phyloP scores from a whole-genome alignment of 2,329 filamentous ascomycete species.

The Clarireedia paspali region DNA sequence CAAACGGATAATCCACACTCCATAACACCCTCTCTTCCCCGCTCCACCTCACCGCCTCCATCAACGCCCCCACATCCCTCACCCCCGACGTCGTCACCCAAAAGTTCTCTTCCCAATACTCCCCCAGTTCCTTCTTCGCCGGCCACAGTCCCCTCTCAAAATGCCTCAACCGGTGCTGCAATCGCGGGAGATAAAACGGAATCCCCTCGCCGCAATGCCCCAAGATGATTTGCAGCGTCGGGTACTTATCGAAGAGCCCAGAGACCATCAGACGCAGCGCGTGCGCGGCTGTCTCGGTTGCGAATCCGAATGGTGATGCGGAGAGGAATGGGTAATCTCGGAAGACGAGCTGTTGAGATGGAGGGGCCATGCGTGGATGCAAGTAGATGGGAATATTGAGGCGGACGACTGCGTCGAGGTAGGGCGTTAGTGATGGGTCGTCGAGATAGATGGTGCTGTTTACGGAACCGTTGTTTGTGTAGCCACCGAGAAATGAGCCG shows the following conservation, averaged over 20 bases:
- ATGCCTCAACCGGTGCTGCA: constrained; percentile 1
- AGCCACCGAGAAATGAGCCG: constrained; percentile 34
- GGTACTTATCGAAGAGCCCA: constrained; percentile 18
- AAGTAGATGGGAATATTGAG: constrained; percentile 36
- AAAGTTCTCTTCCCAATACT: constrained; percentile 47
- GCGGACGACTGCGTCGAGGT: constrained; percentile 30
- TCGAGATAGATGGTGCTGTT: constrained; percentile 22
- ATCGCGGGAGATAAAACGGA: constrained; percentile 8
- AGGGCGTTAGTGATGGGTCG: constrained; percentile 28
- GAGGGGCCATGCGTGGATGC: constrained; percentile 27
- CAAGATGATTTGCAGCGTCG: constrained; percentile 17
- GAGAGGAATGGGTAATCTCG: constrained; percentile 29
- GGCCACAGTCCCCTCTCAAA: not conserved
- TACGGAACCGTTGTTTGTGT: constrained; percentile 28
- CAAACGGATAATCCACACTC: constrained; percentile 34
- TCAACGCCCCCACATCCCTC: constrained; percentile 35
- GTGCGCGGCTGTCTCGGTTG: constrained; percentile 31
- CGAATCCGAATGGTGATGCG: constrained; percentile 41
- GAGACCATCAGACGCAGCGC: constrained; percentile 18
- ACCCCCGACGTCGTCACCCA: constrained; percentile 47
- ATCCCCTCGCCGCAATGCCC: constrained; percentile 22
- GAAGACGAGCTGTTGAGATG: constrained; percentile 25
- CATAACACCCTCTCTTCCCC: constrained; percentile 41
- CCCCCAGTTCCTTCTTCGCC: not conserved
- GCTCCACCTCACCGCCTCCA: constrained; percentile 34